Conservation (phyloP, 23 red algal genomes). For the Gracilariopsis chorda region DNA sequence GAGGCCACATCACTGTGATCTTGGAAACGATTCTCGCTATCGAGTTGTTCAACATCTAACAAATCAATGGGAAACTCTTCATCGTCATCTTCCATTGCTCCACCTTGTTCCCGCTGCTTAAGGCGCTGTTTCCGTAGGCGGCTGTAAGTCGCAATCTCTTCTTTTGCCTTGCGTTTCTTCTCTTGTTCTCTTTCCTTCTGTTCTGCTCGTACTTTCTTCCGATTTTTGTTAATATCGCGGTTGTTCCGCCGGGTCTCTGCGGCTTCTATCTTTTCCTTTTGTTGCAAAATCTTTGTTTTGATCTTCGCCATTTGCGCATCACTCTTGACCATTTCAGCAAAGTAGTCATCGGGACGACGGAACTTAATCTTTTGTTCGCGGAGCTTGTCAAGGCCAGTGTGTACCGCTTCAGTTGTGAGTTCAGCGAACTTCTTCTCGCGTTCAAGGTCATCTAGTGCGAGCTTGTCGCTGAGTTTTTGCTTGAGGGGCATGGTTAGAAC, state of each 20-base stretch:
- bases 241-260: conserved; percentile 70
- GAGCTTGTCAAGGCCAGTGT: conserved; percentile 34
- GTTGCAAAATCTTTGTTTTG: conserved; percentile 42
- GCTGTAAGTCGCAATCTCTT: conserved; percentile 52
- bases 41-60: conserved; percentile 69
- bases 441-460: conserved; percentile 74
- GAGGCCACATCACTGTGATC: conserved; percentile 3
- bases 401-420: conserved; percentile 39
- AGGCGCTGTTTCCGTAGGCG: conserved; percentile 57
- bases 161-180: conserved; percentile 56
- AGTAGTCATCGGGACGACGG: conserved; percentile 88
- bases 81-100: conserved; percentile 2
- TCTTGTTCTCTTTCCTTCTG: conserved; percentile 78
- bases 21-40: conserved; percentile 40
- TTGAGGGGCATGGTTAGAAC: conserved; percentile 27
- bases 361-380: conserved; percentile 46
- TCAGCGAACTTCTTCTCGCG: conserved; percentile 71
- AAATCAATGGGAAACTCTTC: conserved; percentile 81
- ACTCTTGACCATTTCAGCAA: conserved; percentile 96
- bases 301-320: conserved; percentile 90
- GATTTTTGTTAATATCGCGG: conserved; percentile 53
- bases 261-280: conserved; percentile 67
- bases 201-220: conserved; percentile 39
- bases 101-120: neutral
- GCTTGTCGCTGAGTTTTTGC: conserved; percentile 24